These are phyloP conservation scores for Adiantum capillusveneris DNA, from an alignment of 75 land plant genomes.

Conservation along the genomic window DNA sequence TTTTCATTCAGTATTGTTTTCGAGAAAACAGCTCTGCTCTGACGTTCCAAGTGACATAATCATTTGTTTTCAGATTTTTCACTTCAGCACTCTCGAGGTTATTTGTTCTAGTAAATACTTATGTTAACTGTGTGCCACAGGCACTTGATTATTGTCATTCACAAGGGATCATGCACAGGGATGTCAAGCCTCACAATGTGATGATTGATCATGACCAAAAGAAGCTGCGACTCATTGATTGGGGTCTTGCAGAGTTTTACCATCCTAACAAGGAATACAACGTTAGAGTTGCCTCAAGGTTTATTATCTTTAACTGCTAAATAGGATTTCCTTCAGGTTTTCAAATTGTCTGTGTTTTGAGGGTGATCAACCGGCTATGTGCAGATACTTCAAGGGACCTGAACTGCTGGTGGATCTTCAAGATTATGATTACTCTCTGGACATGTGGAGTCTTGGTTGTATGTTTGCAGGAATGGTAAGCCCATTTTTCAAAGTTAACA, in stretches of 20 bases:
- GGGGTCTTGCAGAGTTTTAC: constrained; percentile 85
- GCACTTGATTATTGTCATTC: constrained; percentile 85
- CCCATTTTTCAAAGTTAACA: neutral
- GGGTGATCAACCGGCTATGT: neutral
- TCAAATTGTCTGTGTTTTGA: too few relatives aligned
- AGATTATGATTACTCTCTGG: constrained; percentile 92
- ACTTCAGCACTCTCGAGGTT: too few relatives aligned
- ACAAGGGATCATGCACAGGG: constrained; percentile 88
- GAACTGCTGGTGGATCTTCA: constrained; percentile 84
- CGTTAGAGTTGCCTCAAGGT: constrained; percentile 85
- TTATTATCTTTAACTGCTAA: neutral
- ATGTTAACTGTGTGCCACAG: too few relatives aligned
- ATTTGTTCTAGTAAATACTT: too few relatives aligned
- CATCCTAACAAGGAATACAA: constrained; percentile 76
- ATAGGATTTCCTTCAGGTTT: too few relatives aligned
- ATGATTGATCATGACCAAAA: constrained; percentile 85
- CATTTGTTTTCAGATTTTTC: too few relatives aligned
- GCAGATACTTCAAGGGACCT: constrained; percentile 88
- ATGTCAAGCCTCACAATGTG: constrained; percentile 90
- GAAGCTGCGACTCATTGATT: constrained; percentile 71
- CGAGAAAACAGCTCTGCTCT: too few relatives aligned
- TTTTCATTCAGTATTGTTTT: too few relatives aligned
- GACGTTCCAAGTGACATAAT: too few relatives aligned
- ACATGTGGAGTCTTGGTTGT: constrained; percentile 99
- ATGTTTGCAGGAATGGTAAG: constrained; percentile 98